Evolutionary conservation across 2,329 filamentous ascomycete species (phyloP).

Genomic region (Stenocarpella maydis): DNA sequence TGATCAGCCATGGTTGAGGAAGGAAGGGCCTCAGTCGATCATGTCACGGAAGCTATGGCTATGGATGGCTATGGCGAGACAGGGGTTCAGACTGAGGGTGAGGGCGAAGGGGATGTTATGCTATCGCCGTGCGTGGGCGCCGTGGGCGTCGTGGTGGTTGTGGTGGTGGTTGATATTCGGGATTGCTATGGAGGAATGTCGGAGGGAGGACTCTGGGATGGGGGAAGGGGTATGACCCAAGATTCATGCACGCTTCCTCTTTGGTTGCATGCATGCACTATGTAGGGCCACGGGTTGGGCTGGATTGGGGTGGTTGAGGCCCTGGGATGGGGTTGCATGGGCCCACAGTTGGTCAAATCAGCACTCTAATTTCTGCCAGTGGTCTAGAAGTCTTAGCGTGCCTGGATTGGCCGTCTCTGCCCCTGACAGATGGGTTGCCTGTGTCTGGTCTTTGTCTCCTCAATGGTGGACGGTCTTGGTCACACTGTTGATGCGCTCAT

Average conservation of each 20-base stretch:
- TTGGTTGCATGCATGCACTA: neutral
- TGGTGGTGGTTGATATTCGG: neutral
- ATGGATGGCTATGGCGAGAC: slow-evolving; percentile 11
- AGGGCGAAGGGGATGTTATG: neutral
- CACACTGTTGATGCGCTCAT: no score
- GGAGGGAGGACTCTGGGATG: neutral
- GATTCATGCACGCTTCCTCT: slow-evolving; percentile 14
- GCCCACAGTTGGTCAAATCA: slow-evolving; percentile 9
- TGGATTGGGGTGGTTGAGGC: slow-evolving; percentile 1
- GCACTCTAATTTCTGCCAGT: slow-evolving; percentile 21
- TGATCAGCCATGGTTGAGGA: slow-evolving; percentile 53
- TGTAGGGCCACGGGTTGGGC: neutral
- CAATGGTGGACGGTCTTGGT: neutral
- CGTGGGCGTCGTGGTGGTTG: neutral
- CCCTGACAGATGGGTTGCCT: slow-evolving; percentile 10
- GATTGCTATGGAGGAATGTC: neutral
- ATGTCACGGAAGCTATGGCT: slow-evolving; percentile 36
- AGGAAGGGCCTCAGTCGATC: slow-evolving; percentile 39
- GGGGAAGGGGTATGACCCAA: neutral
- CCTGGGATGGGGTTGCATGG: neutral
- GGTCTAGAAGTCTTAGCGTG: slow-evolving; percentile 14
- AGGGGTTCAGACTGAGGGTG: neutral
- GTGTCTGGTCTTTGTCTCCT: no score
- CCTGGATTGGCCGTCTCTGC: slow-evolving; percentile 7
- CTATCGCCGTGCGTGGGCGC: neutral